Evolutionary conservation across 2,329 filamentous ascomycete genomes (phyloP), one percentile per base, ranked within the genome.

Genomic region (Monilinia vaccinii-corymbosi): DNA sequence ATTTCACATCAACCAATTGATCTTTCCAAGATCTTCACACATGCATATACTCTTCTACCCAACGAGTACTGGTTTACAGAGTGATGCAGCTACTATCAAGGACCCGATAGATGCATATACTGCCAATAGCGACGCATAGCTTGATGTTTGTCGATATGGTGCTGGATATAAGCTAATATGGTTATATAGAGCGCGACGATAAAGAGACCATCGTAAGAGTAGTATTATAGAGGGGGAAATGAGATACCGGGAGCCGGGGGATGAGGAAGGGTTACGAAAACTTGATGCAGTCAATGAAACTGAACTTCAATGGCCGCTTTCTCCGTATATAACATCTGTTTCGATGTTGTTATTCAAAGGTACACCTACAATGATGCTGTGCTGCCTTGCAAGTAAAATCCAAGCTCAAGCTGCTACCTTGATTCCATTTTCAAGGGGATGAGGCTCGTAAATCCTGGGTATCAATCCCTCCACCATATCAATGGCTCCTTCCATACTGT

Each of bases 401-500:
- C 7, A 56, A 34, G 14, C 23, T 53, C 49, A 59, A n/a, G 51
- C 53, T 45, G 49, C 31, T 42, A 40, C 60, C 45, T 48, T 60
- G 50, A 62, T 50, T 5, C 60, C 50, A 25, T 46, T 40, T 18
- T 32, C 25, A 31, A 52, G 60, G 5, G 47, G 40, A 49, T 69
- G 67, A 0, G 79, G 73, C 70, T 83, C 81, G 65, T 82, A 79
- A 56, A 78, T 80, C 61, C 76, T 74, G 16, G 82, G 82, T 36
- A 86, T 80, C 61, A 90, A 75, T 2, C 81, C 83, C 63, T 89
- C 85, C 1, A 86, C 87, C 86, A 89, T 91, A 18, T 78, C 76
- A 65, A 97, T 92, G 16, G 93, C 93, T 2, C 93, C 91, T 66
- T 91, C 81, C 78, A 92, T 88, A 68, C 96, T 82, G 64, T 87